phyloP scores from a whole-genome alignment of 129 eudicot species.

The Flaveria trinervia region DNA sequence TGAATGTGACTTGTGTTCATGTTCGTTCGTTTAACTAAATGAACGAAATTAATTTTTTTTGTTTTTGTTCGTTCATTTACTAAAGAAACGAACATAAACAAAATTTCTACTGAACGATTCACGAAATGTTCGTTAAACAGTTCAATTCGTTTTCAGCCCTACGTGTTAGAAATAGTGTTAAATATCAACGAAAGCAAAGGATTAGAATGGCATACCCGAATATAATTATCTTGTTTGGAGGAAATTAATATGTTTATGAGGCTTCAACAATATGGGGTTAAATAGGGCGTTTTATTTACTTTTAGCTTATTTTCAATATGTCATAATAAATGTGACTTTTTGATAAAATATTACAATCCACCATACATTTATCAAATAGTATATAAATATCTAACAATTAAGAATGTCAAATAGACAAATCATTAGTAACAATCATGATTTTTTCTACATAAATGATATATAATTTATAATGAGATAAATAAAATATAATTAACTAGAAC shows the following conservation, averaged over 20 bases:
- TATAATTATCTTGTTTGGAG: slow-evolving; percentile 1
- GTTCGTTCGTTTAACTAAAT: too few species aligned
- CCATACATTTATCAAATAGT: neutral
- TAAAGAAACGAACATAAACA: too few species aligned
- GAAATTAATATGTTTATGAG: neutral
- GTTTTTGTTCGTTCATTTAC: too few species aligned
- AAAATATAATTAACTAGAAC: too few species aligned
- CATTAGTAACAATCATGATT: neutral
- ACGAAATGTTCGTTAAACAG: too few species aligned
- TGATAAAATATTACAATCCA: neutral
- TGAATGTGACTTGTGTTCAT: too few species aligned
- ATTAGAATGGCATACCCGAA: slow-evolving; percentile 19
- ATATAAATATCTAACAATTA: neutral
- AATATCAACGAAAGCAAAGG: slow-evolving; percentile 6
- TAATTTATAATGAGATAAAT: too few species aligned
- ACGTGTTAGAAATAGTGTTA: neutral
- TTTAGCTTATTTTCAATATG: neutral
- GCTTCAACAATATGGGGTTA: neutral
- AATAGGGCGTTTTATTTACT: neutral
- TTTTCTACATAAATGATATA: neutral
- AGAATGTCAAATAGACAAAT: neutral
- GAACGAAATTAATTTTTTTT: too few species aligned
- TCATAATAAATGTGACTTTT: neutral
- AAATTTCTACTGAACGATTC: too few species aligned
- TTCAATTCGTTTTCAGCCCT: too few species aligned